These are phyloP conservation scores for Talaromyces sp. DNA, from an alignment of 2,329 filamentous ascomycete genomes.

Conservation along the genomic window DNA sequence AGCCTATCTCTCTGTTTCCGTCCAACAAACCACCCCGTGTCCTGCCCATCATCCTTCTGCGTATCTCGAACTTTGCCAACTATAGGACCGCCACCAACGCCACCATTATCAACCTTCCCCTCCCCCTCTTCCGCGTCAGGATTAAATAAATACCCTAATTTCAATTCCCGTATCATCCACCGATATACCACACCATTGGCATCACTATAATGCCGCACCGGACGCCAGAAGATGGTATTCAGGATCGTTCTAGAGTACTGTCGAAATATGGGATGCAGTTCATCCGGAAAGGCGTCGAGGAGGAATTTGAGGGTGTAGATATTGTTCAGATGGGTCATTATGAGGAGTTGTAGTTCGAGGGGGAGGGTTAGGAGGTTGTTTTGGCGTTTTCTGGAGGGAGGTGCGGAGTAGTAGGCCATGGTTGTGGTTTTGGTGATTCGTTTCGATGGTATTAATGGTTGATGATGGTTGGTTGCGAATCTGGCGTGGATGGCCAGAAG, in stretches of 20 bases:
- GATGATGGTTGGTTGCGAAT: background rate
- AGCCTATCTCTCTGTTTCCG: background rate
- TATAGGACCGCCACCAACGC: background rate
- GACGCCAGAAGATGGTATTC: constrained; percentile 13
- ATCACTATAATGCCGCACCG: constrained; percentile 2
- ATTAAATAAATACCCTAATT: constrained; percentile 3
- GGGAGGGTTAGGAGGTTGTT: constrained; percentile 6
- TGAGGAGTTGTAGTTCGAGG: constrained; percentile 8
- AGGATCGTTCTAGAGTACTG: constrained; percentile 7
- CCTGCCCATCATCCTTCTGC: too few species aligned
- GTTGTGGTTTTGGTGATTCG: background rate
- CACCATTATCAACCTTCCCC: background rate
- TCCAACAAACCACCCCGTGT: too few species aligned
- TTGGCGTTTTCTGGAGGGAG: background rate
- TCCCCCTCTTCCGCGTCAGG: background rate
- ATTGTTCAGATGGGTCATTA: constrained; percentile 6
- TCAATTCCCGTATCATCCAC: constrained; percentile 12
- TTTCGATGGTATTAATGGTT: background rate
- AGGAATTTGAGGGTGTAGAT: constrained; percentile 12
- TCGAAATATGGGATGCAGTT: constrained; percentile 5
- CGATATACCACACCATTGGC: constrained; percentile 12
- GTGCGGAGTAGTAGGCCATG: background rate
- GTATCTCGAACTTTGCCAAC: background rate
- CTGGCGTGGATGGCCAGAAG: background rate
- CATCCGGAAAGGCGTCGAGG: constrained; percentile 10